Evolutionary conservation across 2,329 filamentous ascomycete genomes (phyloP).

Genomic region (Sporothrix humicola): DNA sequence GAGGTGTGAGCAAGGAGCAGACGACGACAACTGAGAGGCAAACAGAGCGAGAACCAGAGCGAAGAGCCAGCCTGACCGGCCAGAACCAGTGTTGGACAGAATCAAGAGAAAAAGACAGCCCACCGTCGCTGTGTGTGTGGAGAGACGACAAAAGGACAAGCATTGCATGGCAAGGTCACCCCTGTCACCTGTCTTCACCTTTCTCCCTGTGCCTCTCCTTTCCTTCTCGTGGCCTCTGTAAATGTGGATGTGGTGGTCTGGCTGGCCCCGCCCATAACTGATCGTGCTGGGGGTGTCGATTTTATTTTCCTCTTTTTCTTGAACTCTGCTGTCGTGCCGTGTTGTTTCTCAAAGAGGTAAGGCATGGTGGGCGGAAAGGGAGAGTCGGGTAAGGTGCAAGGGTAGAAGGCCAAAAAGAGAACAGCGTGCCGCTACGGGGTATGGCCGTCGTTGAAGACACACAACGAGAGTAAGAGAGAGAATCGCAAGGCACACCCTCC

Average conservation of each 20-base stretch:
- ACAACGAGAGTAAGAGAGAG: neutral
- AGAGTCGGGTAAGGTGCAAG: constrained; percentile 36
- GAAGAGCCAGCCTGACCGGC: neutral
- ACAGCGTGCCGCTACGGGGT: constrained; percentile 28
- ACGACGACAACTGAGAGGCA: neutral
- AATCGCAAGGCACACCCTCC: neutral
- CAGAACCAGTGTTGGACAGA: neutral
- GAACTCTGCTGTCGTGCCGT: constrained; percentile 18
- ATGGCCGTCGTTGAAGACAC: constrained; percentile 21
- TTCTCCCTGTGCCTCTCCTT: constrained; percentile 22
- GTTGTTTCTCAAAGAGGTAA: constrained; percentile 28
- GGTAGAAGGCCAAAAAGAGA: constrained; percentile 35
- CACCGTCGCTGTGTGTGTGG: constrained; percentile 31
- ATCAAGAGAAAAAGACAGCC: constrained; percentile 9
- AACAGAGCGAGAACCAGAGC: neutral
- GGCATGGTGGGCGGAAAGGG: constrained; percentile 34
- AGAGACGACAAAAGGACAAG: constrained; percentile 25
- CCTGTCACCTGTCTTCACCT: constrained; percentile 31
- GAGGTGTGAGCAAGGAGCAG: constrained; percentile 12
- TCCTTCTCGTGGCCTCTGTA: constrained; percentile 3
- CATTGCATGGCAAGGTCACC: constrained; percentile 26
- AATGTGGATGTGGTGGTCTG: constrained; percentile 24
- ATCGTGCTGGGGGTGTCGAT: neutral
- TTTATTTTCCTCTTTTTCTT: neutral
- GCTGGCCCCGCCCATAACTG: neutral